These are phyloP conservation scores for Basidioascus undulatus DNA, from an alignment of 768 basidiomycete genomes.

Conservation along the genomic window DNA sequence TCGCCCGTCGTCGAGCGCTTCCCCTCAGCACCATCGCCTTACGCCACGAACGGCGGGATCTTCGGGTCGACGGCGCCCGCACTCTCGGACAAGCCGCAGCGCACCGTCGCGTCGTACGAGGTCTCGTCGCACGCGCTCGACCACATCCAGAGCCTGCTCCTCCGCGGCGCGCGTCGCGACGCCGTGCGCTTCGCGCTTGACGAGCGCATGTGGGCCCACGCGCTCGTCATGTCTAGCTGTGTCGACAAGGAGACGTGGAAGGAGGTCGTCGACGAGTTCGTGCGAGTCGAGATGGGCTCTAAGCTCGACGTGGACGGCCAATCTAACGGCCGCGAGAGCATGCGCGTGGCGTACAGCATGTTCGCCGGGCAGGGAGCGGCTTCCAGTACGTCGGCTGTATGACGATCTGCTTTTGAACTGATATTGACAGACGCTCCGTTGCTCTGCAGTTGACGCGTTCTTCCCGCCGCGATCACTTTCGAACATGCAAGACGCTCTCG, in stretches of 20 bases:
- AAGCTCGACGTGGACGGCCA: conserved; percentile 13
- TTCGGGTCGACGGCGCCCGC: neutral
- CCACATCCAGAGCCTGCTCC: conserved; percentile 50
- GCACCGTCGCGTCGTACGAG: conserved; percentile 34
- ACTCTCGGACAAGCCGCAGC: conserved; percentile 24
- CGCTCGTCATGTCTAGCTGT: conserved; percentile 76
- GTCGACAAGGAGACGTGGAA: conserved; percentile 87
- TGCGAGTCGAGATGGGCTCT: conserved; percentile 43
- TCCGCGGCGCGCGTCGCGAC: conserved; percentile 59
- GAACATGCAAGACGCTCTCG: neutral
- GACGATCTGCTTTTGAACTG: conserved; percentile 1
- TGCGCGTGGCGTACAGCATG: conserved; percentile 58
- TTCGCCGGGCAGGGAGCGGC: conserved; percentile 60
- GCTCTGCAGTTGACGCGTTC: conserved; percentile 41
- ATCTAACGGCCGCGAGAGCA: conserved; percentile 37
- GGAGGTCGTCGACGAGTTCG: conserved; percentile 64
- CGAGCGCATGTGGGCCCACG: conserved; percentile 81
- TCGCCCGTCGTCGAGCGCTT: conserved; percentile 10
- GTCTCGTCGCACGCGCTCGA: conserved; percentile 42
- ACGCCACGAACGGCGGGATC: neutral
- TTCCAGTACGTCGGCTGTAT: conserved; percentile 29
- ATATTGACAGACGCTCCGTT: neutral
- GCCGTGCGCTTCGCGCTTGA: conserved; percentile 76
- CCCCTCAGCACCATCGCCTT: neutral
- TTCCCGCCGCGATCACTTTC: conserved; percentile 28